A percentile compares a stretch with the other conserved stretches of the same genome.
Conservation (phyloP, 176 grass and related monocot genomes). For the Triticum dicoccoides region DNA sequence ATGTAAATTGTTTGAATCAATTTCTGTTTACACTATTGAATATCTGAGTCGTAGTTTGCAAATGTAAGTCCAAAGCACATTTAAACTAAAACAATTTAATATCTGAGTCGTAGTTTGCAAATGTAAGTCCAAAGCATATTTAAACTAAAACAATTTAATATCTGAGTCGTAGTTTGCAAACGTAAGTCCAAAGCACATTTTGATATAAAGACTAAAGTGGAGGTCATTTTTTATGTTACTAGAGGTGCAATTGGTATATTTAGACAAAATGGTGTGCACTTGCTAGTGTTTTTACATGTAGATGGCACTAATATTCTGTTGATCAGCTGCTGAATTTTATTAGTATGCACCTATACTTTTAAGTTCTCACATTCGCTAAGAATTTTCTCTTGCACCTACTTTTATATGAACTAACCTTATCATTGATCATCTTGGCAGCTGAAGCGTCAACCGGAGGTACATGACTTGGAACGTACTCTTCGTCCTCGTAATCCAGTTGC, state of each 20-base stretch:
- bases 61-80: too few species aligned
- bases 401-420: constrained; percentile 9
- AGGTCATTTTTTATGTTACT: not conserved
- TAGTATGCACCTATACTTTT: not conserved
- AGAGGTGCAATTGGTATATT: not conserved
- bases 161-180: not conserved
- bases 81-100: too few species aligned
- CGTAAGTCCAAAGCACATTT: not conserved
- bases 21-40: not conserved
- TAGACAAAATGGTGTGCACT: not conserved
- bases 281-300: not conserved
- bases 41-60: not conserved
- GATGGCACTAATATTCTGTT: not conserved
- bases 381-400: not conserved
- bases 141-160: too few species aligned
- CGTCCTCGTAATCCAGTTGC: constrained; percentile 50
- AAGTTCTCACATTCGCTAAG: not conserved
- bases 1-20: not conserved
- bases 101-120: not conserved
- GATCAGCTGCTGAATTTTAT: not conserved
- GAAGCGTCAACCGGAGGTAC: constrained; percentile 18
- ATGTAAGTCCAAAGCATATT: not conserved
- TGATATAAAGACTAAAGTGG: not conserved
- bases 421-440: constrained; percentile 41
- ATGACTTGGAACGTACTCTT: constrained; percentile 27